Evolutionary conservation across 2,329 filamentous ascomycete genomes (phyloP), one percentile per base, ranked within the genome.

Genomic region (Neonectria faginata): DNA sequence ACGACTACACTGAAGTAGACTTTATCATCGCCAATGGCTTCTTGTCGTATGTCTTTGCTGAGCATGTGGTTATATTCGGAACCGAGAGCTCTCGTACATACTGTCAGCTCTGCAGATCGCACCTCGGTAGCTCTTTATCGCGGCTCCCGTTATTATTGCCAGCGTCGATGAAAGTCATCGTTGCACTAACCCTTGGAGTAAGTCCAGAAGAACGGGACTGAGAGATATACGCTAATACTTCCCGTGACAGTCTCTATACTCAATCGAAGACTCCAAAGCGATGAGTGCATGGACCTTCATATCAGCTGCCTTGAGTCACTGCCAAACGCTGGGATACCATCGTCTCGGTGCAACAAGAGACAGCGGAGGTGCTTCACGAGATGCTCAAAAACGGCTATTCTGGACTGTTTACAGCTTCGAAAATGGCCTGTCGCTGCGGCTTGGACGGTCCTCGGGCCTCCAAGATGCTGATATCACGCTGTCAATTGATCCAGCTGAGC

Each of bases 391-490:
- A 20, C 51, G 36, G 1, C 60, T 81, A 0, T 81, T 81, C 64
- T 80, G 78, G 78, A 66, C 72, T 1, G 74, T 81, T 7, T 78
- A 77, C 42, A 71, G 65, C 11, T 67, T 79, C 5, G 79, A 81
- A 22, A 80, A 76, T 41, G 74, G 77, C 0, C 67, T 81, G 2
- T 79, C 79, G 3, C 65, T 81, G 14, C 72, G 79, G 12, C 67
- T 80, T 14, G 75, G 77, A 8, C 73, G 78, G 1, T 70, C 73
- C 10, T 79, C 79, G 2, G 75, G 67, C 16, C 72, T 81, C 39
- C 72, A 70, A 3, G 79, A 80, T 51, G 42, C 61, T 18, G 77
- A 80, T 14, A 73, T 80, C 10, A 71, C 69, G 14, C 62, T 74
- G 41, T 44, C 64, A 1, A 57, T 67, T 5, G 58, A 70, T 22